Percentiles rank a stretch among this genome's conserved stretches.
Conservation (phyloP, 164 flowering plant species). For the Annona cherimola region DNA sequence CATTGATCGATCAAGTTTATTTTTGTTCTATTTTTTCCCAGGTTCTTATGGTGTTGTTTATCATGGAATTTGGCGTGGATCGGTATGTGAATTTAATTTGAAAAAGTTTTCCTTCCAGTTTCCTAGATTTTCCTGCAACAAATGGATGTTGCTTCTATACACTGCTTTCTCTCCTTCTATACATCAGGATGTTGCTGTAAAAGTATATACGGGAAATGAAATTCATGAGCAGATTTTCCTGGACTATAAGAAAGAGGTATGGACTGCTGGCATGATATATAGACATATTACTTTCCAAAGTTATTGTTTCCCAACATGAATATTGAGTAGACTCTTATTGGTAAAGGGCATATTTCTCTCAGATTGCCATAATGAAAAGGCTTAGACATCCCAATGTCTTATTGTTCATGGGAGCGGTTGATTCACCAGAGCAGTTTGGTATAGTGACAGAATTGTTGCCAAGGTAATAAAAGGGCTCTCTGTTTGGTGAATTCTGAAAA, state of each 20-base stretch:
- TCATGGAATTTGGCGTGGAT: constrained; percentile 85
- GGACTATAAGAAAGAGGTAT: constrained; percentile 74
- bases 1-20: neutral
- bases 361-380: constrained; percentile 72
- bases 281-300: neutral
- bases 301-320: neutral
- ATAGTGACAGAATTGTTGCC: constrained; percentile 77
- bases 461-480: constrained; percentile 36
- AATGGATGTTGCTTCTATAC: neutral
- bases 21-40: constrained; percentile 19
- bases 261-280: neutral
- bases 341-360: constrained; percentile 3
- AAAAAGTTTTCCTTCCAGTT: neutral
- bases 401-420: constrained; percentile 86
- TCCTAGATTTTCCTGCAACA: neutral
- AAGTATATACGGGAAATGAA: constrained; percentile 51
- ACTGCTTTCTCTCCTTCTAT: constrained; percentile 1
- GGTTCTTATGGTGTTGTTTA: constrained; percentile 74
- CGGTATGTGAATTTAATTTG: constrained; percentile 33
- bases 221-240: constrained; percentile 46
- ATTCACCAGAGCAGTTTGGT: constrained; percentile 56
- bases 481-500: neutral
- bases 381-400: constrained; percentile 87
- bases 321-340: neutral
- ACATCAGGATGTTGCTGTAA: constrained; percentile 76